Base-by-base conservation (phyloP, 768 basidiomycete species). In the Xerocomellus chrysenteron region DNA sequence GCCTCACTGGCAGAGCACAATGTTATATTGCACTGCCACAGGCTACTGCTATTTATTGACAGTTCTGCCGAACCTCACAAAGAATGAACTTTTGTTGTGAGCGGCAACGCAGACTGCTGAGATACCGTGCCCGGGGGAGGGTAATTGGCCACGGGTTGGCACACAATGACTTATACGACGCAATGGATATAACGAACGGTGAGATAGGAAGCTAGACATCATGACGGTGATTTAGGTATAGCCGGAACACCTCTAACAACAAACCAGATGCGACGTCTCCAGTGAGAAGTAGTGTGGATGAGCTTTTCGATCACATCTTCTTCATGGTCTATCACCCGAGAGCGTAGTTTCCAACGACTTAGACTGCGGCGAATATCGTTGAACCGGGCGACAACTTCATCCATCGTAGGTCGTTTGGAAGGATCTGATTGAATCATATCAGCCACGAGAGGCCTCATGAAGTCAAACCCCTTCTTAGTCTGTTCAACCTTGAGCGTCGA, bases 401-500 rank as follows among this genome's bases (percentile, higher is more conserved):
- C 69, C 50, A 76, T 77, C 0, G 59, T 74, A 1, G 76, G 76
- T 8, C 77, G 69, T 45, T 72, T 64, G 0, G 37, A 19, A 0
- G 75, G 74, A 45, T 77, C 73, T 1, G 65, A 61, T 19, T 72
- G 68, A 0, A 69, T 62, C 78, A 79, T 78, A 14, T 68, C 70
- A 2, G 10, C 28, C 1, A 47, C 14, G 19, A 54, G 10, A 0
- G 52, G 37, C 7, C 14, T 32, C 52, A 33, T 33, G 33, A 33
- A 33, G 33, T 33, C 33, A 33, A 33, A 13, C 33, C 33, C 33
- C 33, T 33, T 33, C 33, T 33, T 33, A 33, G 33, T 33, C 33
- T 33, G 33, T 33, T 33, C 33, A 13, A 33, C 33, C 11, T 12
- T 63, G 53, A 33, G 33, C 11, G 33, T 33, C 5, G 10, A 33